Conservation (phyloP, 2,329 filamentous ascomycete species). For the Xylaria hypoxylon region DNA sequence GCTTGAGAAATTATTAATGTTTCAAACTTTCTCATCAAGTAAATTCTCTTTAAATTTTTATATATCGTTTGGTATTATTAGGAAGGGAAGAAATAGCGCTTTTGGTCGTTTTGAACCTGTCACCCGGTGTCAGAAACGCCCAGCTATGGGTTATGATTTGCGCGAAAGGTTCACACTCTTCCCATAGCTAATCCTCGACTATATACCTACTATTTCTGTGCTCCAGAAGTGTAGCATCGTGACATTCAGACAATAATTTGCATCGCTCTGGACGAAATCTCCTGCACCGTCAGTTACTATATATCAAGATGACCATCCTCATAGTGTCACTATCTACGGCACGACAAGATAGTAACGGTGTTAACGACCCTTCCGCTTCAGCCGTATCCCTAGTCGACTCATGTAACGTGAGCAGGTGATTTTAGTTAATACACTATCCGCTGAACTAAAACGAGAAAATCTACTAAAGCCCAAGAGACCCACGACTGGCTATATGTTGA, state of each 20-base stretch:
- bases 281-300: neutral
- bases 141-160: neutral
- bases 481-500: neutral
- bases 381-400: neutral
- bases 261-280: neutral
- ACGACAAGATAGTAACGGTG: neutral
- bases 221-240: neutral
- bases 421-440: neutral
- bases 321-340: neutral
- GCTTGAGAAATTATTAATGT: too few relatives aligned
- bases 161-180: neutral
- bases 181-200: neutral
- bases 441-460: too few relatives aligned
- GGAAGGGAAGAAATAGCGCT: slow-evolving; percentile 55
- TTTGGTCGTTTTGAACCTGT: slow-evolving; percentile 55
- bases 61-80: slow-evolving; percentile 53
- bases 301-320: neutral
- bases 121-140: slow-evolving; percentile 29
- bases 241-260: neutral
- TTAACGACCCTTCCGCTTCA: neutral
- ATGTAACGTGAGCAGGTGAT: neutral
- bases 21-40: too few relatives aligned
- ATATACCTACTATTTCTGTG: neutral
- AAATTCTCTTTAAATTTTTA: too few relatives aligned
- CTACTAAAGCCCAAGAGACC: neutral